Conservation (phyloP, 306 rosid genomes). For the Oxytropis ochrocephala region DNA sequence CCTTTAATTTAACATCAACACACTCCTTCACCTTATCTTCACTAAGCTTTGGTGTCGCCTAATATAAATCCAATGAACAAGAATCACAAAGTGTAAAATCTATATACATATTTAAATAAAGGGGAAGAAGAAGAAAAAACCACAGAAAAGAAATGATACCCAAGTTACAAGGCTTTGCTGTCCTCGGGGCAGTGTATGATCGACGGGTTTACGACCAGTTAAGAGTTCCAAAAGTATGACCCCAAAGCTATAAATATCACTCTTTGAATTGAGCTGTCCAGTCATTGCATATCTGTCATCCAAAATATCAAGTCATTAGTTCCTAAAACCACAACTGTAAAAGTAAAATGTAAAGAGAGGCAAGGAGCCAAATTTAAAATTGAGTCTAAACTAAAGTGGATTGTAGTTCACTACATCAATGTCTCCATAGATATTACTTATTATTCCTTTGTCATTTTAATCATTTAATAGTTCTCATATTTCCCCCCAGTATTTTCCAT, state of each 20-base stretch:
- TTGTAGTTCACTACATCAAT: not conserved
- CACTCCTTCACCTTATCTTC: conserved; percentile 85
- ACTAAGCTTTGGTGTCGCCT: conserved; percentile 83
- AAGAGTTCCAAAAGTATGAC: conserved; percentile 69
- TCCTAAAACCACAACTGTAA: not conserved
- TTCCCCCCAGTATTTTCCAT: no score
- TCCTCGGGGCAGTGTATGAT: conserved; percentile 75
- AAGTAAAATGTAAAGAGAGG: not conserved
- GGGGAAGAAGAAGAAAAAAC: not conserved
- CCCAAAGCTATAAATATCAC: conserved; percentile 85
- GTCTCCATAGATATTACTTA: not conserved
- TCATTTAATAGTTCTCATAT: no score
- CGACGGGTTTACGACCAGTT: conserved; percentile 81
- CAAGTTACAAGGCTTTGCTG: conserved; percentile 92
- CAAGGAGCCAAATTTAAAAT: not conserved
- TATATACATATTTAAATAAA: not conserved
- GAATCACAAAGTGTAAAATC: conserved; percentile 17
- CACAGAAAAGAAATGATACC: conserved; percentile 37
- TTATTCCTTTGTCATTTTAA: not conserved
- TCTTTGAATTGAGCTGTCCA: conserved; percentile 58
- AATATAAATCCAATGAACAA: conserved; percentile 14
- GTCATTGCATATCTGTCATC: conserved; percentile 78
- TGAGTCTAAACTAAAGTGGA: not conserved
- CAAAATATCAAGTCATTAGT: conserved; percentile 4
- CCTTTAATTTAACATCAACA: conserved; percentile 59